phyloP scores from a whole-genome alignment of 805 yeast species.

The Alloascoidea africana region DNA sequence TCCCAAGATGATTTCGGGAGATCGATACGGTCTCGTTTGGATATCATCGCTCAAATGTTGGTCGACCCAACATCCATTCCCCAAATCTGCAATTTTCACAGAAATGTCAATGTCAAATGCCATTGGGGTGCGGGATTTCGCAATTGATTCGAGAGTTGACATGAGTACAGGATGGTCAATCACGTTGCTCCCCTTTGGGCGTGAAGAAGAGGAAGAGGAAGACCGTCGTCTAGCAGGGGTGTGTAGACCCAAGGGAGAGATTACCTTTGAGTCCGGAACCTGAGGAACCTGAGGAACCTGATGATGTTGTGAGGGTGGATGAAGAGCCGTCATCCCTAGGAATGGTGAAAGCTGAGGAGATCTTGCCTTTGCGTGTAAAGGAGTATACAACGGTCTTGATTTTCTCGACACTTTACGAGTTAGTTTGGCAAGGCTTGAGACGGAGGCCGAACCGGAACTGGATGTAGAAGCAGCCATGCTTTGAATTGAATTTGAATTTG shows the following conservation, averaged over 20 bases:
- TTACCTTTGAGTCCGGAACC: background rate
- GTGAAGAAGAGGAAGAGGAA: constrained; percentile 1
- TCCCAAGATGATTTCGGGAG: constrained; percentile 49
- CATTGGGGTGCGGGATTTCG: background rate
- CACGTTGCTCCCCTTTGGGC: background rate
- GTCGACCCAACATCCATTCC: constrained; percentile 52
- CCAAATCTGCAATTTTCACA: constrained; percentile 54
- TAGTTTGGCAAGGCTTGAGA: constrained; percentile 12
- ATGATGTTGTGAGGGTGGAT: too few species aligned
- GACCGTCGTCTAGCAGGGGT: background rate
- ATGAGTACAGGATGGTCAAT: constrained; percentile 2
- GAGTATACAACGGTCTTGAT: constrained; percentile 6
- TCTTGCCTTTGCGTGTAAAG: constrained; percentile 2
- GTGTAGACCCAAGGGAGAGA: background rate
- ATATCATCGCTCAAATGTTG: constrained; percentile 55
- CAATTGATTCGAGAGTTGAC: constrained; percentile 2
- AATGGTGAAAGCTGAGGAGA: constrained; percentile 7
- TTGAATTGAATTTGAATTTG: too few species aligned
- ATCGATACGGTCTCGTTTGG: constrained; percentile 52
- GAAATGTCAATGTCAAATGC: constrained; percentile 14
- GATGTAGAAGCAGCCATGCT: too few species aligned
- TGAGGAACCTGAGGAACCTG: too few species aligned
- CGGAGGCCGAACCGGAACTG: constrained; percentile 33
- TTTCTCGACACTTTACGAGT: constrained; percentile 6
- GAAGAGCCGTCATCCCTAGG: constrained; percentile 1